Percentiles rank a stretch among this genome's conserved stretches.
These are phyloP conservation scores for Nelumbo lutea DNA, from an alignment of 164 flowering plant genomes.

Conservation along the genomic window DNA sequence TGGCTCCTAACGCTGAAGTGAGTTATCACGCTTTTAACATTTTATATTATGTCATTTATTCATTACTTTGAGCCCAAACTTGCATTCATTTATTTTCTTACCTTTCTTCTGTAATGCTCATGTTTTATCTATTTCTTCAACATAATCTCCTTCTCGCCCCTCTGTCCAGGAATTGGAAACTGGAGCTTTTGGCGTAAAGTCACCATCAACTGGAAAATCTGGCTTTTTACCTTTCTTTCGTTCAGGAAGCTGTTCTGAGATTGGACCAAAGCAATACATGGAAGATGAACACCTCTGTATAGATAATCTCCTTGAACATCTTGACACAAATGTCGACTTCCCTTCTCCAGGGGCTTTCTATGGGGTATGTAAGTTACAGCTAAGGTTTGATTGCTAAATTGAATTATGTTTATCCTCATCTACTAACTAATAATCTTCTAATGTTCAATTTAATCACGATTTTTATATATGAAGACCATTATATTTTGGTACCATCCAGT, in stretches of 20 bases:
- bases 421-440: neutral
- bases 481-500: neutral
- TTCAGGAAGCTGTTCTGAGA: constrained; percentile 90
- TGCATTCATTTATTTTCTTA: neutral
- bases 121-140: constrained; percentile 1
- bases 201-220: constrained; percentile 43
- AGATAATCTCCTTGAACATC: constrained; percentile 63
- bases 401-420: neutral
- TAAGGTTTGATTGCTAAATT: neutral
- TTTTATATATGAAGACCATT: neutral
- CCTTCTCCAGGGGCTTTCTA: constrained; percentile 87
- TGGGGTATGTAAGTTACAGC: constrained; percentile 45
- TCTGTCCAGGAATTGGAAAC: constrained; percentile 43
- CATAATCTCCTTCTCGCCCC: constrained; percentile 1
- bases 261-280: constrained; percentile 80
- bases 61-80: neutral
- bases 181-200: constrained; percentile 22
- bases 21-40: constrained; percentile 7
- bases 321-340: constrained; percentile 35
- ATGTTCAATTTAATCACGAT: neutral
- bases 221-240: constrained; percentile 59
- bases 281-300: constrained; percentile 87
- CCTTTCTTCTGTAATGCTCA: neutral
- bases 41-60: neutral
- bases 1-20: constrained; percentile 33